These are phyloP conservation scores for Pichia californica DNA, from an alignment of 805 yeast species.

Conservation along the genomic window DNA sequence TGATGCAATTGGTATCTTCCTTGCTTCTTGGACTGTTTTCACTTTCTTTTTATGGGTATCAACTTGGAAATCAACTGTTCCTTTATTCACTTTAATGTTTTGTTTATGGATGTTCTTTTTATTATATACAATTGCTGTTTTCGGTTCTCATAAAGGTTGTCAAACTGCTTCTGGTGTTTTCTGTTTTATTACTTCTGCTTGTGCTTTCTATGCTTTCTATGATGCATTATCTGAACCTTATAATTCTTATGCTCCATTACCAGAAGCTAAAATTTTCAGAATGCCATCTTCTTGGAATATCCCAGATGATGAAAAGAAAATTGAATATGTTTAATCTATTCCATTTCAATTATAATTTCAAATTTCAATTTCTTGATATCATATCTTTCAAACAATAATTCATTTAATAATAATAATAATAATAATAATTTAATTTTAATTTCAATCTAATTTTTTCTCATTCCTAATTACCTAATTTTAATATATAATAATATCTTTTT, in stretches of 20 bases:
- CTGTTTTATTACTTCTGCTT: constrained; percentile 33
- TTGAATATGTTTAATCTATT: constrained; percentile 16
- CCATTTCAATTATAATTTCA: background rate
- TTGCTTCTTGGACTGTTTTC: constrained; percentile 43
- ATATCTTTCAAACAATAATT: too few species aligned
- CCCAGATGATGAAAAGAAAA: constrained; percentile 18
- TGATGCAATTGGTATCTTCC: constrained; percentile 40
- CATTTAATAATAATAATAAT: too few species aligned
- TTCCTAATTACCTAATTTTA: too few species aligned
- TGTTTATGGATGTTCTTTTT: constrained; percentile 37
- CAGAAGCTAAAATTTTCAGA: constrained; percentile 21
- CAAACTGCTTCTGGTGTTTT: constrained; percentile 37
- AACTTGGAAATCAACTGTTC: constrained; percentile 39
- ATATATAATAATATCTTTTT: background rate
- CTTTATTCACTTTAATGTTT: constrained; percentile 32
- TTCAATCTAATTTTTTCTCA: too few species aligned
- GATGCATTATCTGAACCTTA: constrained; percentile 29
- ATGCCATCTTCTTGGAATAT: constrained; percentile 23
- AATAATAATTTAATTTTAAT: too few species aligned
- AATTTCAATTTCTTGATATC: background rate
- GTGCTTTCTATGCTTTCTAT: constrained; percentile 38
- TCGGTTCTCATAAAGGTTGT: constrained; percentile 27
- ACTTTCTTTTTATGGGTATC: constrained; percentile 36
- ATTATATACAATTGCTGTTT: constrained; percentile 34
- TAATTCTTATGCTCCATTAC: constrained; percentile 19